A percentile compares a stretch with the other conserved stretches of the same genome.
phyloP scores from a whole-genome alignment of 257 asterid genomes.

The Avicennia marina region DNA sequence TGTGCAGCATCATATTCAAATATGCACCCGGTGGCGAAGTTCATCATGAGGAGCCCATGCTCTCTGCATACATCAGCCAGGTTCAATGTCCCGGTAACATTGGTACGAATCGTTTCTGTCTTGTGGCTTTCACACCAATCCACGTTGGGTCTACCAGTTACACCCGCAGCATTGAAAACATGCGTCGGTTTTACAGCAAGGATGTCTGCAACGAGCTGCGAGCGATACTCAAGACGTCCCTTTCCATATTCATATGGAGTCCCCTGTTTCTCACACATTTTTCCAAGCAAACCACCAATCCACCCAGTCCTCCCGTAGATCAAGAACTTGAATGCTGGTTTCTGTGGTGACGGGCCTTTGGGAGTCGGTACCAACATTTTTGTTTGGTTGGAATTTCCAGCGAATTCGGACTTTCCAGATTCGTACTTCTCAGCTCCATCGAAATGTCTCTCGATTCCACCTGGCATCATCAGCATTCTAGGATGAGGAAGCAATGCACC shows the following conservation, averaged over 20 bases:
- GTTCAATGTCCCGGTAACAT: slow-evolving; percentile 63
- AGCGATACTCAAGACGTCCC: slow-evolving; percentile 59
- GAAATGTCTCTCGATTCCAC: slow-evolving; percentile 40
- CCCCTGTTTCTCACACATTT: slow-evolving; percentile 58
- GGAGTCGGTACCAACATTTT: slow-evolving; percentile 37
- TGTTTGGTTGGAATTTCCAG: slow-evolving; percentile 27
- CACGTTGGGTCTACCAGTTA: slow-evolving; percentile 73
- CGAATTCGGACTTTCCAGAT: slow-evolving; percentile 29
- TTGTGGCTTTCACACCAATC: slow-evolving; percentile 76
- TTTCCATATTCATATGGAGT: slow-evolving; percentile 59
- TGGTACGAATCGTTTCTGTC: slow-evolving; percentile 59
- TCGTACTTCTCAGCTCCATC: slow-evolving; percentile 48
- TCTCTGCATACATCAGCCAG: slow-evolving; percentile 69
- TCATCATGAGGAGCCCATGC: slow-evolving; percentile 48
- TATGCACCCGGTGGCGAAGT: slow-evolving; percentile 71
- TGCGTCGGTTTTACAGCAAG: slow-evolving; percentile 53
- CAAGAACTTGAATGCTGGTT: slow-evolving; percentile 49
- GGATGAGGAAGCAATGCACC: slow-evolving; percentile 83
- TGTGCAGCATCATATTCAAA: slow-evolving; percentile 62
- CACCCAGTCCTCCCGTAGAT: slow-evolving; percentile 68
- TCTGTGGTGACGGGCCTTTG: slow-evolving; percentile 27
- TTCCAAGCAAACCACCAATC: slow-evolving; percentile 69
- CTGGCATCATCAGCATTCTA: slow-evolving; percentile 75
- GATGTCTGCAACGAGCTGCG: slow-evolving; percentile 46
- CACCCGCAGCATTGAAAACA: slow-evolving; percentile 69